phyloP scores from a whole-genome alignment of 345 rosid species.

The Ceriops zippeliana region DNA sequence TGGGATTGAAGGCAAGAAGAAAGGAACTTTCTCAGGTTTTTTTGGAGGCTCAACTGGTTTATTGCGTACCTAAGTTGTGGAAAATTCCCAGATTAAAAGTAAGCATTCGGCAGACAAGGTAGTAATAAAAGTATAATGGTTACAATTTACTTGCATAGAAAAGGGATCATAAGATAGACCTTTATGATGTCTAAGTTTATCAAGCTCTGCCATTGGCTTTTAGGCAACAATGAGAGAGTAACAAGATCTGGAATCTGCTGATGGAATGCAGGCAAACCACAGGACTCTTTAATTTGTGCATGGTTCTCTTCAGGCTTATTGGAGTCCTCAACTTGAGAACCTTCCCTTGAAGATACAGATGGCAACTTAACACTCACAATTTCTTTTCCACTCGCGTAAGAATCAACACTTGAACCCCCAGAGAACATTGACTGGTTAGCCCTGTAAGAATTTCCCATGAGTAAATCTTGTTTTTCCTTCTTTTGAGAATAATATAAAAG shows the following conservation, averaged over 20 bases:
- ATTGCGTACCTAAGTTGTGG: conserved; percentile 55
- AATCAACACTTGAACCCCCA: conserved; percentile 55
- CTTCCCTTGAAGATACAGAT: conserved; percentile 57
- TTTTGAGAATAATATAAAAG: background rate
- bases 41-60: conserved; percentile 93
- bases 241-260: conserved; percentile 86
- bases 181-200: conserved; percentile 91
- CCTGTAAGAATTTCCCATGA: conserved; percentile 37
- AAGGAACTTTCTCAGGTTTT: conserved; percentile 85
- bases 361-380: conserved; percentile 73
- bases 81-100: background rate
- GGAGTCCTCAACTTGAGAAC: conserved; percentile 47
- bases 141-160: background rate
- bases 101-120: background rate
- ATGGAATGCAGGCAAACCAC: conserved; percentile 30
- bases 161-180: conserved; percentile 33
- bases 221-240: conserved; percentile 83
- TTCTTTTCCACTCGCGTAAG: conserved; percentile 77
- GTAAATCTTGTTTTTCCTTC: background rate
- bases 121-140: background rate
- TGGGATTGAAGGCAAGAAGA: conserved; percentile 82
- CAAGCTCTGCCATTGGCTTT: conserved; percentile 96
- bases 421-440: conserved; percentile 79
- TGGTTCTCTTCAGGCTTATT: conserved; percentile 22
- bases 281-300: conserved; percentile 24